Conservation (phyloP, 306 rosid genomes). For the Lathyrus oleraceus region DNA sequence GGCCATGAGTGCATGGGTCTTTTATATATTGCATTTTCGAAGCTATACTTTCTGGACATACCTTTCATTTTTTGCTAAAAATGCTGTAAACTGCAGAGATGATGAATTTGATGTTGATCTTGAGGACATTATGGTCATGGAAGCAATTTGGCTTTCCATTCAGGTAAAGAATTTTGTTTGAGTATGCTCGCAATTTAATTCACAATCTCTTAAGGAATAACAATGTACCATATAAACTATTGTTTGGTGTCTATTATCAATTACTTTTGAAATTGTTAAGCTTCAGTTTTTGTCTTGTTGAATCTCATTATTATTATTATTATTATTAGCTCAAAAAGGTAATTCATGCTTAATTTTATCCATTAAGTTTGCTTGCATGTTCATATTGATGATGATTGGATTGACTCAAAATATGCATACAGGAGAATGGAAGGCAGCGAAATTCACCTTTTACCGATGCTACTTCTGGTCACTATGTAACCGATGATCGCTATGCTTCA, state of each 20-base stretch:
- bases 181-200: constrained; percentile 6
- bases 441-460: constrained; percentile 48
- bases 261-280: constrained; percentile 15
- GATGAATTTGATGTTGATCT: constrained; percentile 91
- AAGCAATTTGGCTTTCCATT: constrained; percentile 98
- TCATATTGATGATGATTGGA: constrained; percentile 17
- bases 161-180: constrained; percentile 57
- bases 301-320: not conserved
- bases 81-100: constrained; percentile 59
- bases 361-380: not conserved
- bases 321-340: no score
- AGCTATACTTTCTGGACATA: not conserved
- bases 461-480: constrained; percentile 51
- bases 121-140: constrained; percentile 98
- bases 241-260: not conserved
- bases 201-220: not conserved
- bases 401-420: constrained; percentile 27
- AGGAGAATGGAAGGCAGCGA: constrained; percentile 82
- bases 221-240: not conserved
- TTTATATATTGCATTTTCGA: constrained; percentile 25
- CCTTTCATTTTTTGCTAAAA: constrained; percentile 4
- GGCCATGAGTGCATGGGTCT: not conserved
- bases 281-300: not conserved
- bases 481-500: constrained; percentile 47
- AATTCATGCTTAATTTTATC: not conserved